Base-by-base conservation (phyloP, 495 filamentous ascomycete species). In the Aspergillus bridgeri region DNA sequence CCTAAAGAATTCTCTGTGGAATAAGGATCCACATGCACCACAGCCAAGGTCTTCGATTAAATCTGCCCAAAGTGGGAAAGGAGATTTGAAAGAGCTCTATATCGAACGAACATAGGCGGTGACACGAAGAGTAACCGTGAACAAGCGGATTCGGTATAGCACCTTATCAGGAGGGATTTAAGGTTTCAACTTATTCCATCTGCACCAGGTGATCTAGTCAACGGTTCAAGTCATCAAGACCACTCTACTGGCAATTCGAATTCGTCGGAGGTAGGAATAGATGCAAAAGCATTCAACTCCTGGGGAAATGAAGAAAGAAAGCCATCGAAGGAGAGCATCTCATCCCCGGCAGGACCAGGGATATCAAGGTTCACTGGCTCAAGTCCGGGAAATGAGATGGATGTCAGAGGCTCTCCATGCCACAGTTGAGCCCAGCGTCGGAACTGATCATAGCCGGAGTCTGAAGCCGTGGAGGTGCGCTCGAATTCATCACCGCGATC, bases 251-350 rank as follows among this genome's bases (percentile, higher is more conserved):
- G 33, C 33, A 38, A 38, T 2, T 38, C 33, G 5, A 38, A 38
- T 38, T 47, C 44, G 21, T 24, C 51, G 1, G 52, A 47, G 0
- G 48, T 58, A n/a, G 61, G 61, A 9, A 60, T 58, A 23, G 61
- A 46, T 11, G 58, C 55, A 43, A 60, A 64, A 3, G 56, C 58
- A 52, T 52, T 53, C 21, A 64, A 44, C 38, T 64, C 58, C 9
- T 60, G 56, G 8, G 61, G 58, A 38, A 64, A 64, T 5, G 61
- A 64, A 7, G 61, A 64, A 25, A 64, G 57, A 25, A 64, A 64
- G 18, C 61, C 61, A 53, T 64, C 58, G 44, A 64, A 60, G 5
- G 61, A 58, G 17, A 50, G 56, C 19, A 53, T 38, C 1, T 38
- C 43, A 21, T 29, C 52, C 3, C 11, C 48, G 1, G 18, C 3